These are phyloP conservation scores for Gymnopus androsaceus DNA, from an alignment of 1,284 basidiomycete genomes.

Conservation along the genomic window DNA sequence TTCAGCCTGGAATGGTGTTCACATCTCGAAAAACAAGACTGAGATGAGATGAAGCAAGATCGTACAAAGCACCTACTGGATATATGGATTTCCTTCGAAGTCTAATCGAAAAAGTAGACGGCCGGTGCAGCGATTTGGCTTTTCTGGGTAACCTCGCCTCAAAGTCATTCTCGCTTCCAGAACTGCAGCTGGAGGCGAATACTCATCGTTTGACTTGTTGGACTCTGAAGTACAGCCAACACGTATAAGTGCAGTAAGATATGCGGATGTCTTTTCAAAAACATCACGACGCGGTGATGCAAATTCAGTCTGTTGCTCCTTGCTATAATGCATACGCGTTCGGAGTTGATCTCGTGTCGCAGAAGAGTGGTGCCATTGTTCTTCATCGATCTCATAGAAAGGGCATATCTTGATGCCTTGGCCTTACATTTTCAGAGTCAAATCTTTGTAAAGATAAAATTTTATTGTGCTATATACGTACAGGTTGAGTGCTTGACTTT, in stretches of 20 bases:
- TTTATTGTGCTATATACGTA: slow-evolving; percentile 8
- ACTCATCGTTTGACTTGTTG: too few relatives aligned
- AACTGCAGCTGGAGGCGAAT: neutral
- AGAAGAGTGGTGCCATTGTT: slow-evolving; percentile 7
- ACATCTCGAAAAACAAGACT: slow-evolving; percentile 15
- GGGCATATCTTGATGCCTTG: slow-evolving; percentile 25
- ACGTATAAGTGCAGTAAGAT: neutral
- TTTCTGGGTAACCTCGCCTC: neutral
- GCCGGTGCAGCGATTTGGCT: slow-evolving; percentile 16
- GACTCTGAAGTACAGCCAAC: slow-evolving; percentile 4
- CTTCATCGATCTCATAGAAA: neutral
- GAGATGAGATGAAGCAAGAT: neutral
- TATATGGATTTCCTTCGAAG: slow-evolving; percentile 6
- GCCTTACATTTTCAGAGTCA: slow-evolving; percentile 18
- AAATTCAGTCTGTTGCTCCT: neutral
- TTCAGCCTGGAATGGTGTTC: slow-evolving; percentile 19
- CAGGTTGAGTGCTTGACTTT: slow-evolving; percentile 9
- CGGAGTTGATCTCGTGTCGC: slow-evolving; percentile 16
- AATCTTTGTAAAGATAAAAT: neutral
- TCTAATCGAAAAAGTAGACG: slow-evolving; percentile 14
- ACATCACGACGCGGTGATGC: slow-evolving; percentile 7
- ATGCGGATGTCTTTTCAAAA: slow-evolving; percentile 7
- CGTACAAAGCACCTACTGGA: slow-evolving; percentile 2
- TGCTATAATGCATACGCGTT: slow-evolving; percentile 6
- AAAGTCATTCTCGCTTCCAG: neutral